Base-by-base conservation (phyloP, 805 yeast species). In the Brettanomyces anomalus region DNA sequence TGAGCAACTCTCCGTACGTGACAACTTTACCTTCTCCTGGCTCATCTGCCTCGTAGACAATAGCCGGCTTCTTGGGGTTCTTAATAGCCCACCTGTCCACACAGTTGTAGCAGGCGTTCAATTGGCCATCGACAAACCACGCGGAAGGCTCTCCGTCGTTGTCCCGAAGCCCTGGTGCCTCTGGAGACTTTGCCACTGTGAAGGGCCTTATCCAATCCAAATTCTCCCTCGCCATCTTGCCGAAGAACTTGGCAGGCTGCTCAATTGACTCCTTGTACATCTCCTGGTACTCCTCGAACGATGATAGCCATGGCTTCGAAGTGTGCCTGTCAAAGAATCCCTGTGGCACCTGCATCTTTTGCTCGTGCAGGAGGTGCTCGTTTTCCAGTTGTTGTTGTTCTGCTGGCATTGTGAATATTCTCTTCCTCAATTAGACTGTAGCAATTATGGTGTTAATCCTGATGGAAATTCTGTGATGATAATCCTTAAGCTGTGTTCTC, bases 31-130 rank as follows among this genome's bases (percentile, higher is more conserved):
- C 79, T 52, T 78, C 77, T 47, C 70, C 71, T 46, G 81, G 85
- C 52, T 80, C 88, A 60, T 85, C 95, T 42, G 88, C 85, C 68
- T 85, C 95, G 63, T 81, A 85, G 47, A 83, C 73, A 44, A 85
- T 69, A 13, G 94, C 94, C 2, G 78, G 70, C 60, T 81, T 81
- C 56, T 80, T 65, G 18, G 95, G 95, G 57, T 73, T 73, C 33
- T 67, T 61, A 43, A 79, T 67, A 1, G 95, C 94, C 62, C 83
- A 84, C 62, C 93, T 74, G 64, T 85, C 95, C 42, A 85, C 85
- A 71, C 85, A 77, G 62, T 85, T 85, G 67, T 77, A 85, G 41
- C 79, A 74, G 15, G 94, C 94, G 56, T 85, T 85, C 57, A 85
- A 66, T 58, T 82, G 78, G 48, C 94, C 94, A 44, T 81, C 82